Evolutionary conservation across 768 basidiomycete genomes (phyloP).

Genomic region (Boletus reticulatus): DNA sequence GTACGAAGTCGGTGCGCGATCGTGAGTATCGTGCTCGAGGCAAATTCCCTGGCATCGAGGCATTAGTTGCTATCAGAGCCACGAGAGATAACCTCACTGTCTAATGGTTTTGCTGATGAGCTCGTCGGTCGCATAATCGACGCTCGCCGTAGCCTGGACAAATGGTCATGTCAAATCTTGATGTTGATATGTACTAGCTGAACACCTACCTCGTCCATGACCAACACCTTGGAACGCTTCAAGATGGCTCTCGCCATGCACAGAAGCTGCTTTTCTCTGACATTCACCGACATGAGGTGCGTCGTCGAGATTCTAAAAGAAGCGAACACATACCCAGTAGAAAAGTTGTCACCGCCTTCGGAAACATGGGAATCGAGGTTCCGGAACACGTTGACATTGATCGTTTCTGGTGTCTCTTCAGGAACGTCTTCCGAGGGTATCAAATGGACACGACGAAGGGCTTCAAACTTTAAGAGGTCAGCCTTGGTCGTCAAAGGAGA

Average conservation of each 20-base stretch:
- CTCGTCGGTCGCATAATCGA: constrained; percentile 88
- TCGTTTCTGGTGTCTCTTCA: constrained; percentile 35
- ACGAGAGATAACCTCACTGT: constrained; percentile 47
- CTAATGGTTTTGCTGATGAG: constrained; percentile 79
- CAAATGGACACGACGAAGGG: constrained; percentile 79
- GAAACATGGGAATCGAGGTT: constrained; percentile 71
- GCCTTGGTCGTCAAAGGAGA: neutral
- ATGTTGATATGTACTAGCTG: neutral
- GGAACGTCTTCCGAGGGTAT: constrained; percentile 57
- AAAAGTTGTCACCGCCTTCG: constrained; percentile 90
- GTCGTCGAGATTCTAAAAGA: neutral
- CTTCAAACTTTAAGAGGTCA: constrained; percentile 56
- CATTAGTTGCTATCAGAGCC: neutral
- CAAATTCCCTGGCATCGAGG: constrained; percentile 55
- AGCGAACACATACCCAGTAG: constrained; percentile 56
- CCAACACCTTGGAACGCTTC: constrained; percentile 69
- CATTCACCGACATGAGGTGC: constrained; percentile 1
- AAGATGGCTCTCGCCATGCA: constrained; percentile 89
- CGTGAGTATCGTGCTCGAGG: constrained; percentile 77
- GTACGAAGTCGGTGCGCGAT: constrained; percentile 80
- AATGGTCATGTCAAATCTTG: constrained; percentile 1
- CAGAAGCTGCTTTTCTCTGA: constrained; percentile 77
- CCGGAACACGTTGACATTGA: constrained; percentile 77
- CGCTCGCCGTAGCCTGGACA: constrained; percentile 64
- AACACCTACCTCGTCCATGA: constrained; percentile 76